Percentiles rank a stretch among this genome's conserved stretches.
Evolutionary conservation across 2,329 filamentous ascomycete genomes (phyloP).

Genomic region (Penicillium sclerotiorum): DNA sequence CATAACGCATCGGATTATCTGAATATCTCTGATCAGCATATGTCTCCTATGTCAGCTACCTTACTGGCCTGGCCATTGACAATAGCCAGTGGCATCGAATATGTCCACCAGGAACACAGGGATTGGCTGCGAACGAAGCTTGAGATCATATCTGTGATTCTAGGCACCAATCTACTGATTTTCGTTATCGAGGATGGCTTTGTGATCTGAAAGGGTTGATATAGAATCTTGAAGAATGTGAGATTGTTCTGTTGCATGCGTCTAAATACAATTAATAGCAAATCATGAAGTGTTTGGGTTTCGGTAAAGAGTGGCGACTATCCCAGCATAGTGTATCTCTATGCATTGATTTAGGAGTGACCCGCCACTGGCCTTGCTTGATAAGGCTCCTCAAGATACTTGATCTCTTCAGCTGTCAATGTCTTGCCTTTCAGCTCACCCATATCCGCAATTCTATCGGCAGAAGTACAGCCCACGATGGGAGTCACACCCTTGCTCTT

Average conservation of each 20-base stretch:
- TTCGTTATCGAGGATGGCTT: background rate
- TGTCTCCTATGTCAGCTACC: constrained; percentile 9
- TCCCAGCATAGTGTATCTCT: background rate
- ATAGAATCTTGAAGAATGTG: background rate
- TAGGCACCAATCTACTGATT: background rate
- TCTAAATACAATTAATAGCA: background rate
- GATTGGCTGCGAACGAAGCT: constrained; percentile 6
- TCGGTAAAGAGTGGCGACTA: background rate
- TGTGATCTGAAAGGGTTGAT: background rate
- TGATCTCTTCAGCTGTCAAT: constrained; percentile 1
- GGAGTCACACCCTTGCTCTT: background rate
- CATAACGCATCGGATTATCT: background rate
- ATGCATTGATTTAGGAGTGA: background rate
- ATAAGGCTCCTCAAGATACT: constrained; percentile 10
- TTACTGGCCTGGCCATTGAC: constrained; percentile 16
- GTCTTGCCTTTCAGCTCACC: background rate
- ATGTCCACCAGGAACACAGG: constrained; percentile 1
- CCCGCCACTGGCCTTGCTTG: background rate
- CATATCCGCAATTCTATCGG: constrained; percentile 1
- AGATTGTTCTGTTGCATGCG: background rate
- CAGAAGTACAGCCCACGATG: constrained; percentile 2
- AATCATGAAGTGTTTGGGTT: background rate
- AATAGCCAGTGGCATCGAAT: constrained; percentile 7
- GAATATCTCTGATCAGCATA: background rate
- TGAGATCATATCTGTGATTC: background rate